Conservation (phyloP, 73 alveolate genomes). For the Paramecium primaurelia region DNA sequence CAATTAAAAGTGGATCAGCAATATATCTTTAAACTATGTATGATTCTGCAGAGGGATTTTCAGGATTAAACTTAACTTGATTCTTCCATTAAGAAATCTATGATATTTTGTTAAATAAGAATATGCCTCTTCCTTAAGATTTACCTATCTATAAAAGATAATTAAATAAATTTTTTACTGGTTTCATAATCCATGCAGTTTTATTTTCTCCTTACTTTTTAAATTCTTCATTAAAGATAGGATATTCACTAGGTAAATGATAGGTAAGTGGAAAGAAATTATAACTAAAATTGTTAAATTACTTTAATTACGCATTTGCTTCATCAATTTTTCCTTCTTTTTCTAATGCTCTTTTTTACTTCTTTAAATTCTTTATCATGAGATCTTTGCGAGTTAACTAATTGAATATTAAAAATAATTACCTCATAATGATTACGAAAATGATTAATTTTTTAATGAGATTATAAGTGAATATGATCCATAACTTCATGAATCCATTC, state of each 20-base stretch:
- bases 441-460: constrained; percentile 96
- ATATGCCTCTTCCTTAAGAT: constrained; percentile 99
- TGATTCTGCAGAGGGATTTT: constrained; percentile 84
- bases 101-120: constrained; percentile 94
- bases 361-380: constrained; percentile 96
- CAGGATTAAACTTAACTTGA: constrained; percentile 96
- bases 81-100: constrained; percentile 95
- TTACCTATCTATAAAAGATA: constrained; percentile 70
- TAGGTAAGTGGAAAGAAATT: constrained; percentile 96
- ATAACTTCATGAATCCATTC: constrained; percentile 94
- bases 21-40: constrained; percentile 83
- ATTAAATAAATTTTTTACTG: constrained; percentile 64
- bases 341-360: constrained; percentile 90
- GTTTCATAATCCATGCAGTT: constrained; percentile 99
- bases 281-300: constrained; percentile 33
- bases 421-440: constrained; percentile 95
- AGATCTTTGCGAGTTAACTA: constrained; percentile 94
- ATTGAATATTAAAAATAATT: background rate
- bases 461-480: constrained; percentile 90
- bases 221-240: constrained; percentile 99
- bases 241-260: constrained; percentile 98
- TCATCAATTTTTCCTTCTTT: constrained; percentile 96
- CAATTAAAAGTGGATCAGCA: constrained; percentile 98
- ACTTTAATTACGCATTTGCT: constrained; percentile 74
- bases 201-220: constrained; percentile 86